A percentile compares a stretch with the other conserved stretches of the same genome.
These are phyloP conservation scores for Aegilops longissima DNA, from an alignment of 176 grass and related monocot genomes.

Conservation along the genomic window DNA sequence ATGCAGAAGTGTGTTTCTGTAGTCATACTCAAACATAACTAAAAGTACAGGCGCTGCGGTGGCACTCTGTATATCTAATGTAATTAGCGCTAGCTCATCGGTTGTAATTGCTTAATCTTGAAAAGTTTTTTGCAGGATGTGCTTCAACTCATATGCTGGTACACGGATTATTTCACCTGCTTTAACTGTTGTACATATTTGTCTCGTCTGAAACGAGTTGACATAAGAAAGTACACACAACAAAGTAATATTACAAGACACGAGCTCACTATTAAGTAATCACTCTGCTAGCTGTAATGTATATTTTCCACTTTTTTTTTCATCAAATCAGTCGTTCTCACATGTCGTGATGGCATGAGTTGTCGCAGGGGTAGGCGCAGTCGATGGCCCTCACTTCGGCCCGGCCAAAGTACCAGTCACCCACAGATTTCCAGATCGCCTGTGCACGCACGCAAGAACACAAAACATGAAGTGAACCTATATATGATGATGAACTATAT, in stretches of 20 bases:
- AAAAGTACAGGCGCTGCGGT: not conserved
- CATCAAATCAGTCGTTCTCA: not conserved
- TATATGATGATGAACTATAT: not conserved
- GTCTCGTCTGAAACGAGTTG: not conserved
- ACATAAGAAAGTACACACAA: not conserved
- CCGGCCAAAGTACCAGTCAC: slow-evolving; percentile 86
- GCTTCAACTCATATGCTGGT: not conserved
- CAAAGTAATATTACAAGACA: not conserved
- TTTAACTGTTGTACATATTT: not conserved
- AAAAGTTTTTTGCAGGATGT: not conserved
- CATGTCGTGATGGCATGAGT: slow-evolving; percentile 64
- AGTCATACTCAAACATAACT: too few species aligned
- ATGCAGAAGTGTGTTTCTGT: too few species aligned
- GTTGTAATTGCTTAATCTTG: not conserved
- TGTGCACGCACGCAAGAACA: not conserved
- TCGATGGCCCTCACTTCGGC: slow-evolving; percentile 74
- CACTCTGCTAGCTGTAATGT: not conserved
- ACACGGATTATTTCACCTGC: not conserved
- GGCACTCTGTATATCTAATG: too few species aligned
- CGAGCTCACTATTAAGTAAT: not conserved
- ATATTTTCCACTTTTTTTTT: not conserved
- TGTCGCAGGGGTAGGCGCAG: slow-evolving; percentile 75
- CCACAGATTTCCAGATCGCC: slow-evolving; percentile 70
- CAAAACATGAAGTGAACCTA: not conserved
- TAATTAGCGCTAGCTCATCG: too few species aligned